These are phyloP conservation scores for Candida namnaoensis DNA, from an alignment of 805 yeast genomes.

Conservation along the genomic window DNA sequence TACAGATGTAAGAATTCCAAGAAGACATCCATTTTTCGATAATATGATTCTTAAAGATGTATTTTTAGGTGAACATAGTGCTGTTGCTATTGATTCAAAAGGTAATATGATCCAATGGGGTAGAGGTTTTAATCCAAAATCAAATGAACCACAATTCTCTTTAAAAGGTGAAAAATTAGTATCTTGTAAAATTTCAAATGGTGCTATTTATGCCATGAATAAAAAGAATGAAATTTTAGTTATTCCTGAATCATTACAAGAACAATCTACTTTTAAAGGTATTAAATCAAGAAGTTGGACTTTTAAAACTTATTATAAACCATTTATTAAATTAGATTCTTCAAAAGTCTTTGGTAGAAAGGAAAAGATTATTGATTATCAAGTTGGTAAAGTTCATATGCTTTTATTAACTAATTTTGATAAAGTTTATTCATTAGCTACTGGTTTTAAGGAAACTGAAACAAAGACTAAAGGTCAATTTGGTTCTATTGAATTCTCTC, in stretches of 20 bases:
- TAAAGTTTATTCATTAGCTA: constrained; percentile 51
- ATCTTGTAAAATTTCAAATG: constrained; percentile 42
- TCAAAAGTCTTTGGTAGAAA: constrained; percentile 20
- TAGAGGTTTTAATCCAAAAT: constrained; percentile 23
- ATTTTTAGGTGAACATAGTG: constrained; percentile 34
- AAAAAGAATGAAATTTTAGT: constrained; percentile 23
- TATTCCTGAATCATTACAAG: constrained; percentile 18
- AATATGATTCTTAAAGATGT: constrained; percentile 49
- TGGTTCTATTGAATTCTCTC: constrained; percentile 71
- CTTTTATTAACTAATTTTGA: constrained; percentile 54
- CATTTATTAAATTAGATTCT: constrained; percentile 4
- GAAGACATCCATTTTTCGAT: constrained; percentile 58
- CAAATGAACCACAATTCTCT: constrained; percentile 23
- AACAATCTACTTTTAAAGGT: constrained; percentile 6
- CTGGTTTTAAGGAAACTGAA: constrained; percentile 33
- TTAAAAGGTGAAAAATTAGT: constrained; percentile 38
- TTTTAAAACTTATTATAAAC: constrained; percentile 2
- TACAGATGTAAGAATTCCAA: constrained; percentile 40
- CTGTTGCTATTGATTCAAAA: constrained; percentile 46
- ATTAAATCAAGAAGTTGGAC: constrained; percentile 7
- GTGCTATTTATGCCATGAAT: constrained; percentile 40
- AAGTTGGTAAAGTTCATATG: constrained; percentile 62
- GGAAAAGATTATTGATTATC: constrained; percentile 42
- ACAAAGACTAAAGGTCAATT: constrained; percentile 64
- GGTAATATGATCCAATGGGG: constrained; percentile 79